Evolutionary conservation across 192 early-diverging fungal species (phyloP).

Genomic region (Backusella circina): DNA sequence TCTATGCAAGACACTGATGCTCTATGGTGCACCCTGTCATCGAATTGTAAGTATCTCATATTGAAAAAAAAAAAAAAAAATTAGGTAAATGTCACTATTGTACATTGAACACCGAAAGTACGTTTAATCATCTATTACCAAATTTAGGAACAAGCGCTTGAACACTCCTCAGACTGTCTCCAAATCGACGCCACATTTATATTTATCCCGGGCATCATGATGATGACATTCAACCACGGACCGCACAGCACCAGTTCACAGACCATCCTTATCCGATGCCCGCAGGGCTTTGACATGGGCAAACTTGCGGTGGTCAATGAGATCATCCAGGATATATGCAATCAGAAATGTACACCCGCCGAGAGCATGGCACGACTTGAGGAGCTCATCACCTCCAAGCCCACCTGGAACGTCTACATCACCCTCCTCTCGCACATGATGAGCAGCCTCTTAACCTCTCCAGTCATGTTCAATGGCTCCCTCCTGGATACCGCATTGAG

Average conservation of each 20-base stretch:
- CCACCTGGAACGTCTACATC: conserved; percentile 51
- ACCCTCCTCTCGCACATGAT: conserved; percentile 44
- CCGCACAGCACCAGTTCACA: conserved; percentile 51
- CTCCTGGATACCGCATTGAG: conserved; percentile 51
- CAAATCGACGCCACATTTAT: conserved; percentile 60
- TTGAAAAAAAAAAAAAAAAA: not conserved
- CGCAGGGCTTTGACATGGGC: conserved; percentile 65
- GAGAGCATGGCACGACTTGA: conserved; percentile 47
- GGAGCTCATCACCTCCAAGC: conserved; percentile 49
- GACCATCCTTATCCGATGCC: conserved; percentile 58
- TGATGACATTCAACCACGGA: conserved; percentile 57
- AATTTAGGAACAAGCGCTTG: conserved; percentile 35
- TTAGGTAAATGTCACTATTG: not conserved
- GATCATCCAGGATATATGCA: conserved; percentile 47
- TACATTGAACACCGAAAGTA: not conserved
- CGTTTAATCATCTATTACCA: not conserved
- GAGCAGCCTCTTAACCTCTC: conserved; percentile 56
- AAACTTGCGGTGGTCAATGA: conserved; percentile 58
- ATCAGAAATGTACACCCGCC: conserved; percentile 39
- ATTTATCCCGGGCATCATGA: conserved; percentile 60
- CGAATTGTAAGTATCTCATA: conserved; percentile 33
- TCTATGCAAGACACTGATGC: conserved; percentile 38
- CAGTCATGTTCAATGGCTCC: conserved; percentile 56
- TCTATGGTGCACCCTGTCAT: conserved; percentile 47
- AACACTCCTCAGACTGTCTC: conserved; percentile 38